These are phyloP conservation scores for Endoconidiophora laricicola DNA, from an alignment of 2,329 filamentous ascomycete species.

Conservation along the genomic window DNA sequence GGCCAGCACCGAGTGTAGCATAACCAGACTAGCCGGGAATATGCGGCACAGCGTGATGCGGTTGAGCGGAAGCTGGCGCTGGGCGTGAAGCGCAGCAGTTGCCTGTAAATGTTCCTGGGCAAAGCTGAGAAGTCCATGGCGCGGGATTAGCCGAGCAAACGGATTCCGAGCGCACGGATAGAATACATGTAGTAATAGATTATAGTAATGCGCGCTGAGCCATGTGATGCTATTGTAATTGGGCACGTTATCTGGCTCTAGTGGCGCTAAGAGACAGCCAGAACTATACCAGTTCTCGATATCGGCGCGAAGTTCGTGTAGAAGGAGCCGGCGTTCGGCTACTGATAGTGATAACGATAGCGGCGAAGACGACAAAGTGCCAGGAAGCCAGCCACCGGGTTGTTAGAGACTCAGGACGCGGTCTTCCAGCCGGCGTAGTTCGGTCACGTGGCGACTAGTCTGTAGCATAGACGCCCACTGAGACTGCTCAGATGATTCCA, in stretches of 20 bases:
- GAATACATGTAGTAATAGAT: slow-evolving; percentile 27
- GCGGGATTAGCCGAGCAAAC: slow-evolving; percentile 18
- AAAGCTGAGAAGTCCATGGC: slow-evolving; percentile 22
- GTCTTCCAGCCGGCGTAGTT: slow-evolving; percentile 27
- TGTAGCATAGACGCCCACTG: slow-evolving; percentile 26
- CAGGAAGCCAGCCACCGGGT: not conserved
- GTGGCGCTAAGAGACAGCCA: slow-evolving; percentile 27
- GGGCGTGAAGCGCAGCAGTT: slow-evolving; percentile 13
- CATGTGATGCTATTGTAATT: slow-evolving; percentile 29
- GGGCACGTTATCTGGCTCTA: slow-evolving; percentile 27
- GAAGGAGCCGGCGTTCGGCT: slow-evolving; percentile 19
- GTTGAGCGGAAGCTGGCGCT: slow-evolving; percentile 28
- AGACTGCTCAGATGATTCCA: slow-evolving; percentile 24
- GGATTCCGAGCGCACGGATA: slow-evolving; percentile 26
- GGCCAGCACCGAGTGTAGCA: slow-evolving; percentile 20
- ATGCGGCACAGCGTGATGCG: slow-evolving; percentile 25
- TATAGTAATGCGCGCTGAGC: slow-evolving; percentile 28
- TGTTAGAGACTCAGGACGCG: slow-evolving; percentile 20
- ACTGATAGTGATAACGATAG: slow-evolving; percentile 15
- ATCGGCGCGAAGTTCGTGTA: slow-evolving; percentile 22
- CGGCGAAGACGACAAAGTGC: not conserved
- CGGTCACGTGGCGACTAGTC: slow-evolving; percentile 28
- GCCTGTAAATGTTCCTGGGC: slow-evolving; percentile 24
- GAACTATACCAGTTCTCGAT: slow-evolving; percentile 31
- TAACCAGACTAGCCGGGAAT: slow-evolving; percentile 22